A percentile compares a stretch with the other conserved stretches of the same genome.
Evolutionary conservation across 1,284 basidiomycete genomes (phyloP).

Genomic region (Boletellus dicymbophilus): DNA sequence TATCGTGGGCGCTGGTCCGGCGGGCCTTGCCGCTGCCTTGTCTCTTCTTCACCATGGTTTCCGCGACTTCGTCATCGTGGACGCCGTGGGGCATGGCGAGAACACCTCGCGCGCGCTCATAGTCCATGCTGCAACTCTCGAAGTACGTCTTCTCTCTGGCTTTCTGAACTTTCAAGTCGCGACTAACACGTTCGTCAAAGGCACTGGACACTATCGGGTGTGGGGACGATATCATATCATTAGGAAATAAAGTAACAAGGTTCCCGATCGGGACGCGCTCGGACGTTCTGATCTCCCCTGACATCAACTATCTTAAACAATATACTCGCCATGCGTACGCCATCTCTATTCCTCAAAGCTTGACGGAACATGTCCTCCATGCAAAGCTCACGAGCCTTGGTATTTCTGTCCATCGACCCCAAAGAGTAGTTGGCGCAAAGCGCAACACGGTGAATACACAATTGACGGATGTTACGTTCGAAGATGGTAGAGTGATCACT

Average conservation of each 20-base stretch:
- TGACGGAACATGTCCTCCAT: slow-evolving; percentile 46
- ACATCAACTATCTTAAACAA: slow-evolving; percentile 34
- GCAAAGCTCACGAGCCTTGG: slow-evolving; percentile 35
- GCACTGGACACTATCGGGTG: slow-evolving; percentile 49
- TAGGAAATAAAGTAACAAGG: slow-evolving; percentile 36
- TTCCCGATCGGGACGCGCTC: slow-evolving; percentile 36
- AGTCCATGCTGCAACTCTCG: slow-evolving; percentile 48
- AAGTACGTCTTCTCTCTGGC: slow-evolving; percentile 19
- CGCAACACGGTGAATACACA: slow-evolving; percentile 20
- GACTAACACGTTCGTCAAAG: slow-evolving; percentile 25
- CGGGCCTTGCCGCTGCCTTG: slow-evolving; percentile 24
- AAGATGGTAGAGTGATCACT: slow-evolving; percentile 46
- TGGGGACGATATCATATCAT: slow-evolving; percentile 40
- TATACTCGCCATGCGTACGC: slow-evolving; percentile 50
- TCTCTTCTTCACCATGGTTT: slow-evolving; percentile 41
- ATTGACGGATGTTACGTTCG: slow-evolving; percentile 47
- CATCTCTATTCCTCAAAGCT: slow-evolving; percentile 46
- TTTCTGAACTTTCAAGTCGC: neutral
- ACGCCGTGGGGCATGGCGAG: slow-evolving; percentile 34
- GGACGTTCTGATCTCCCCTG: slow-evolving; percentile 26
- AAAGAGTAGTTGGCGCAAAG: slow-evolving; percentile 31
- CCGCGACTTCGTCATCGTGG: slow-evolving; percentile 48
- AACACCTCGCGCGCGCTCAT: slow-evolving; percentile 43
- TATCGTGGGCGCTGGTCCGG: slow-evolving; percentile 32
- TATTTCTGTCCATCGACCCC: slow-evolving; percentile 25